phyloP scores from a whole-genome alignment of 805 yeast species.

The Nakazawaea molendinolei region DNA sequence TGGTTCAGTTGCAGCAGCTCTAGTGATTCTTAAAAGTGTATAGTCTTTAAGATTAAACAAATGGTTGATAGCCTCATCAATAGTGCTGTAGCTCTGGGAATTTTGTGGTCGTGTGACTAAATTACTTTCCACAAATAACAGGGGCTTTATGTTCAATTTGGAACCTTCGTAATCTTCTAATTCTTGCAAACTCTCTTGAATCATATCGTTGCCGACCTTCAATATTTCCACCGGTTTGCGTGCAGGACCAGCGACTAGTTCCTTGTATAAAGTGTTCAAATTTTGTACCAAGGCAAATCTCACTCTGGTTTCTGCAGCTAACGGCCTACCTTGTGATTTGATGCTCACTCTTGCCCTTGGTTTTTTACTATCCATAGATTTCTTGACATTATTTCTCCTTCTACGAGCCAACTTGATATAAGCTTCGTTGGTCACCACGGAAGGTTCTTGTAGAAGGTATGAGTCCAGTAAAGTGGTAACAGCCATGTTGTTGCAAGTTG shows the following conservation, averaged over 20 bases:
- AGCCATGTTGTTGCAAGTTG: not conserved
- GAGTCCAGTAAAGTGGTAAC: not conserved
- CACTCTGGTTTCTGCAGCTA: constrained; percentile 45
- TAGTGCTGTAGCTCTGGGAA: constrained; percentile 28
- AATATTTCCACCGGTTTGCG: constrained; percentile 19
- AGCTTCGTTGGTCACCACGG: not conserved
- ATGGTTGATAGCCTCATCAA: constrained; percentile 38
- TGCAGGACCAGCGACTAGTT: constrained; percentile 27
- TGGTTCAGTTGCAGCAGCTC: constrained; percentile 45
- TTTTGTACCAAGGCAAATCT: constrained; percentile 41
- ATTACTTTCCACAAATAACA: constrained; percentile 3
- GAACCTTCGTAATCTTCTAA: not conserved
- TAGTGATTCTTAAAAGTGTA: constrained; percentile 43
- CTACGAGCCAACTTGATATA: constrained; percentile 21
- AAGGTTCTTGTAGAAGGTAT: no score
- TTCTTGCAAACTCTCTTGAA: constrained; percentile 5
- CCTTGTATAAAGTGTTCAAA: constrained; percentile 35
- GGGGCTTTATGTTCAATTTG: constrained; percentile 1
- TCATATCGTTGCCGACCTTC: constrained; percentile 12
- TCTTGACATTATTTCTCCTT: constrained; percentile 16
- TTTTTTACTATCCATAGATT: constrained; percentile 14
- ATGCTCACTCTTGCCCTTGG: no score
- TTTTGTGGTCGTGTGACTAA: not conserved
- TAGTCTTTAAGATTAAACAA: constrained; percentile 36
- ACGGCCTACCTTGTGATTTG: constrained; percentile 31